These are phyloP conservation scores for Scheffersomyces segobiensis DNA, from an alignment of 1,139 yeast species.

Conservation along the genomic window DNA sequence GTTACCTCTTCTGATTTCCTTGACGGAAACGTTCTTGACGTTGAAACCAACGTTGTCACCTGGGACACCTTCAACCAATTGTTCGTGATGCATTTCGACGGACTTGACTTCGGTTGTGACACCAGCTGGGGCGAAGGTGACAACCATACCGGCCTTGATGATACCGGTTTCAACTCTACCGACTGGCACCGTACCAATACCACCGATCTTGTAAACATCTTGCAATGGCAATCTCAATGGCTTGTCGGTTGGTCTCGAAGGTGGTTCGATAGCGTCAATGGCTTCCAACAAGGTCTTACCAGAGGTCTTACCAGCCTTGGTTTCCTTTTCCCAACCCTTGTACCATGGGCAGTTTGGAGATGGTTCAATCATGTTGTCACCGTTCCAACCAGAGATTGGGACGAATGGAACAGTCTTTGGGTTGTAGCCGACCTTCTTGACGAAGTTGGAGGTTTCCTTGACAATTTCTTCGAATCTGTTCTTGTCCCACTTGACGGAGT, in stretches of 20 bases:
- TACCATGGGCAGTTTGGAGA: slow-evolving; percentile 86
- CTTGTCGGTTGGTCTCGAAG: slow-evolving; percentile 83
- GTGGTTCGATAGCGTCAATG: slow-evolving; percentile 85
- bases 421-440: slow-evolving; percentile 56
- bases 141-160: slow-evolving; percentile 91
- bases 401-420: slow-evolving; percentile 91
- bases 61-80: slow-evolving; percentile 80
- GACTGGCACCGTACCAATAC: slow-evolving; percentile 80
- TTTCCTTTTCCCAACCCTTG: slow-evolving; percentile 89
- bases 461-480: slow-evolving; percentile 74
- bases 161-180: slow-evolving; percentile 94
- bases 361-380: slow-evolving; percentile 89
- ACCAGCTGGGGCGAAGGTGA: slow-evolving; percentile 88
- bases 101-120: slow-evolving; percentile 92
- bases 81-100: slow-evolving; percentile 94
- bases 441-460: slow-evolving; percentile 84
- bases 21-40: slow-evolving; percentile 92
- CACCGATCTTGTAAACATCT: slow-evolving; percentile 68
- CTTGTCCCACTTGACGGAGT: slow-evolving; percentile 85
- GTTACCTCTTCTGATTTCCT: slow-evolving; percentile 95
- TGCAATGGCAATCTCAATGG: slow-evolving; percentile 76
- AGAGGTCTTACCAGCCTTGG: slow-evolving; percentile 75
- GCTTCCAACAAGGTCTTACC: slow-evolving; percentile 90
- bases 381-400: slow-evolving; percentile 93
- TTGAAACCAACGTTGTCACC: slow-evolving; percentile 96